Evolutionary conservation across 345 rosid genomes (phyloP).

Genomic region (Balakata baccata): DNA sequence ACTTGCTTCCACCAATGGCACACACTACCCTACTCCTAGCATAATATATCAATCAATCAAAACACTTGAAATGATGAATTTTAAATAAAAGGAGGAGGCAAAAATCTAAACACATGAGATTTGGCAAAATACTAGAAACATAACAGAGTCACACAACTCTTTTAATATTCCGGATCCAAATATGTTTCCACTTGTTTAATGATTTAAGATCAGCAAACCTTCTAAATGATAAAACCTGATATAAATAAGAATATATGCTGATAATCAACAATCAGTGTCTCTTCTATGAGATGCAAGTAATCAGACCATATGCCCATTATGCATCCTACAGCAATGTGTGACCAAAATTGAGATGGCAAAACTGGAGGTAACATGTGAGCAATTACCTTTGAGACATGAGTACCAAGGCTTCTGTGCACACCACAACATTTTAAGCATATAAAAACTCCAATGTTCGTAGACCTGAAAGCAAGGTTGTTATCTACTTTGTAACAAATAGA

Average conservation of each 20-base stretch:
- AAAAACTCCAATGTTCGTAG: slow-evolving; percentile 95
- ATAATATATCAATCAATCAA: no score
- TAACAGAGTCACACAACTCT: no score
- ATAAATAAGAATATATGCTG: background rate
- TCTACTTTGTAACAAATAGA: slow-evolving; percentile 8
- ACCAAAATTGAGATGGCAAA: slow-evolving; percentile 5
- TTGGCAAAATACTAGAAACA: no score
- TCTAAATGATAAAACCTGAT: no score
- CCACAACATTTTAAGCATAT: slow-evolving; percentile 96
- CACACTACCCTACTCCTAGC: no score
- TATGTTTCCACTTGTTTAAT: background rate
- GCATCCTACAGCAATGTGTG: background rate
- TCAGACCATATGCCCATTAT: background rate
- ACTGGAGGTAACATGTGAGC: slow-evolving; percentile 18
- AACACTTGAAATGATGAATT: no score
- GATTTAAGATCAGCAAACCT: background rate
- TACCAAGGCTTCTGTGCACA: slow-evolving; percentile 94
- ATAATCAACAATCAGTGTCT: background rate
- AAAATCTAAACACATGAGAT: no score
- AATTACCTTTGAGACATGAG: slow-evolving; percentile 92
- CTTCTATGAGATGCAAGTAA: background rate
- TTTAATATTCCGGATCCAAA: no score
- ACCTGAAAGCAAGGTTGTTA: slow-evolving; percentile 53
- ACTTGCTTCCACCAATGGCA: no score
- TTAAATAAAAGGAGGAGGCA: no score